Evolutionary conservation across 768 basidiomycete species (phyloP), one percentile per base, ranked within the genome.

Genomic region (Leucogyrophana mollusca): DNA sequence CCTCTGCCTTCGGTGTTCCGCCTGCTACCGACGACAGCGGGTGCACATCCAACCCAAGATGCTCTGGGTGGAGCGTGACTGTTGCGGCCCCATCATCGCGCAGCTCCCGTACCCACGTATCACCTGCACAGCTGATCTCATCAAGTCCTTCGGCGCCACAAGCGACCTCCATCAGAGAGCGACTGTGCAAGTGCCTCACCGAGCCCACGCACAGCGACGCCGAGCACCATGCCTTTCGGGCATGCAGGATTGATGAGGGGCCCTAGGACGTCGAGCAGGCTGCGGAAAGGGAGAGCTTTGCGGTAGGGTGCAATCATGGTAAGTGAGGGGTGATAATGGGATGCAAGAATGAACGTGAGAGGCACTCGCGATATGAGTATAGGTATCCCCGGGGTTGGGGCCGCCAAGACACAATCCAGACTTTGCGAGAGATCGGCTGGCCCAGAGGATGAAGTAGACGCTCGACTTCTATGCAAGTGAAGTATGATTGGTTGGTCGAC

Each of bases 241-340:
- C 73, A 70, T 0, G 90, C 85, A 2, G 95, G 96, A 67, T 95
- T 97, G 67, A 95, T 87, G 32, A 98, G 78, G 0, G 95, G 96
- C 0, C 96, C 94, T 24, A 97, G 76, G 48, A 94, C 71, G 68
- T 99, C 97, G 79, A 96, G 97, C 72, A 99, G 85, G 8, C 96
- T 97, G 37, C 94, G 86, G 73, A 95, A 97, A 37, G 93, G 92
- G 43, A 98, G 80, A 0, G 82, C 70, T 57, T 87, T 88, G 45
- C 95, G 86, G 59, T 87, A 80, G 0, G 95, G 93, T 0, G 87
- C 87, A 53, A 98, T 75, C 46, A 78, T 69, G 4, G 87, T 89
- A 38, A 97, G 76, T 0, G 87, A 66, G 1, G 94, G 94, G 66
- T 98, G 94, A 67, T 93, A 97, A 61, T 94, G 87, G 0, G 93